Base-by-base conservation (phyloP, 345 rosid species). In the Salix brachista region DNA sequence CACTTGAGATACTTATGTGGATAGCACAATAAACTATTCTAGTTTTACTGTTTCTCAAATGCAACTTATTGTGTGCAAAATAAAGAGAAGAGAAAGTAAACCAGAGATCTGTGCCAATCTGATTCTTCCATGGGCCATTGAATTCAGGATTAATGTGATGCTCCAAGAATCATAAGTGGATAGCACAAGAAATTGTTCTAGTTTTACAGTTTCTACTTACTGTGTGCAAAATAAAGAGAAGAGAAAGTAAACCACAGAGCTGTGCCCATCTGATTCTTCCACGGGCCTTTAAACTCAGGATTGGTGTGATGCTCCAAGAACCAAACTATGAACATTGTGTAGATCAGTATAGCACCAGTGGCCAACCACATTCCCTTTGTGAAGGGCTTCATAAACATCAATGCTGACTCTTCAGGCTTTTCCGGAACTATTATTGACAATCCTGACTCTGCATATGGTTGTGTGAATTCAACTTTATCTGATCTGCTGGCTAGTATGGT, bases 161-260 rank as follows among this genome's bases (percentile, higher is more conserved):
- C 36, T 32, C 36, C 36, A 34, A 34, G 36, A 34, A 34, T 34
- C 6, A 4, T 34, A 34, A 4, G 44, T 41, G 44, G 44, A 41
- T 41, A 41, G 1, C 44, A 10, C 44, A 41, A 10, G 11, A 41
- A 44, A 44, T 11, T 44, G 13, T 44, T 44, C 50, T 44, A 44
- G 50, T 3, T 13, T 3, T 10, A 56, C 1, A 16, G 2, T 64
- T 58, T 44, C 17, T 44, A 76, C 91, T 82, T 78, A 88, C 90
- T 86, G 69, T 90, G 92, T 19, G 90, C 90, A 36, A 87, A 85
- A 84, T 87, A 87, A 36, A 90, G 82, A 26, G 92, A 83, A 48
- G 88, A 85, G 84, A 85, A 83, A 60, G 91, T 85, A 82, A 87
- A 87, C 87, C 80, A 81, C 54, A 86, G 65, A 1, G 91, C 85